Evolutionary conservation across 176 grass and related monocot genomes (phyloP).

Genomic region (Rhynchospora pubera): DNA sequence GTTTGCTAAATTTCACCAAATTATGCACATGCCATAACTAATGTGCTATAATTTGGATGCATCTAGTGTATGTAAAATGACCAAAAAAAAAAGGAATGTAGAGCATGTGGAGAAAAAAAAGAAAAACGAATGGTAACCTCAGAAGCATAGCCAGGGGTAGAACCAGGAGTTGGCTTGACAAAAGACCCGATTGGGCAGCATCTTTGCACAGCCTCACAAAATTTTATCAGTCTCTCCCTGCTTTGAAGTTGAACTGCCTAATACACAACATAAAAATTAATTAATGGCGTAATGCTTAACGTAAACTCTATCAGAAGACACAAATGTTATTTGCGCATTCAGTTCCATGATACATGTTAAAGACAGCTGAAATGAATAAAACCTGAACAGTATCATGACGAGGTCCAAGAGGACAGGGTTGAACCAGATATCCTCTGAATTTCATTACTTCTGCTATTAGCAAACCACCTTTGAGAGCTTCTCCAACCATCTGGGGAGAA

Average conservation of each 20-base stretch:
- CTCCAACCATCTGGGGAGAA: constrained; percentile 89
- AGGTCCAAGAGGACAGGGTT: constrained; percentile 51
- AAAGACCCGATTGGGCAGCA: constrained; percentile 84
- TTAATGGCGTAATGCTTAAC: not conserved
- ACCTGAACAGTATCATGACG: constrained; percentile 93
- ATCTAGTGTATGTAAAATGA: not conserved
- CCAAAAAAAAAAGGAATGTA: not conserved
- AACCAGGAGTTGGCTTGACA: constrained; percentile 76
- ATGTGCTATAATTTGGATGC: not conserved
- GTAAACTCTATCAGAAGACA: not conserved
- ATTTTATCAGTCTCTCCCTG: constrained; percentile 68
- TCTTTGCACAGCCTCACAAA: constrained; percentile 90
- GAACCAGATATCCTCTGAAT: constrained; percentile 67
- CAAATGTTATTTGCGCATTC: not conserved
- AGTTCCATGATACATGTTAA: not conserved
- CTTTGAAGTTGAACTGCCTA: constrained; percentile 80
- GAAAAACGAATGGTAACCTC: constrained; percentile 38
- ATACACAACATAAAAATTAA: not conserved
- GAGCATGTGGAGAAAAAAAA: too few relatives aligned
- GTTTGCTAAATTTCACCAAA: not conserved
- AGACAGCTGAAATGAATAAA: not conserved
- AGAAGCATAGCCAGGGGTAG: constrained; percentile 95
- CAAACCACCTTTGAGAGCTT: constrained; percentile 89
- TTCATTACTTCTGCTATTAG: constrained; percentile 87
- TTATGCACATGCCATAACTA: not conserved